A percentile compares a stretch with the other conserved stretches of the same genome.
Conservation (phyloP, 148 eudicot genomes). For the Heliamphora exappendiculata region DNA sequence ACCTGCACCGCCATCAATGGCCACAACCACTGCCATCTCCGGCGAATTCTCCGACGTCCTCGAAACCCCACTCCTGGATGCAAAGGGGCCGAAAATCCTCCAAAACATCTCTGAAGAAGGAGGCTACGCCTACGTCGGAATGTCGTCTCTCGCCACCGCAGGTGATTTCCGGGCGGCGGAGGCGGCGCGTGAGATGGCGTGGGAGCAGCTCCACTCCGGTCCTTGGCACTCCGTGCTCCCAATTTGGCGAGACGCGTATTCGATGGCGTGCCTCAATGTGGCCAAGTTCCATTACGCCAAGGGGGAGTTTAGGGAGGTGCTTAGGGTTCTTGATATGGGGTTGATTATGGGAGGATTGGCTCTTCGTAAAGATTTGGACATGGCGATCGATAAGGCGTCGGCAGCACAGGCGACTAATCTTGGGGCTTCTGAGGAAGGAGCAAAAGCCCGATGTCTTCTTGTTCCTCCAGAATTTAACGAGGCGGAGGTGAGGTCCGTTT, state of each 20-base stretch:
- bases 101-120: slow-evolving; percentile 54
- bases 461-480: slow-evolving; percentile 26
- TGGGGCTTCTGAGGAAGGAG: slow-evolving; percentile 14
- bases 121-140: slow-evolving; percentile 66
- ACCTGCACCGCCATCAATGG: background rate
- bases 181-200: slow-evolving; percentile 89
- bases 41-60: slow-evolving; percentile 16
- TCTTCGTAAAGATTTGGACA: slow-evolving; percentile 48
- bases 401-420: slow-evolving; percentile 13
- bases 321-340: slow-evolving; percentile 74
- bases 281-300: slow-evolving; percentile 37
- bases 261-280: slow-evolving; percentile 76
- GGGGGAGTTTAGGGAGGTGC: slow-evolving; percentile 43
- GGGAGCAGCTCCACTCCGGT: slow-evolving; percentile 97
- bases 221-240: slow-evolving; percentile 85
- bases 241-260: slow-evolving; percentile 82
- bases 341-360: slow-evolving; percentile 82
- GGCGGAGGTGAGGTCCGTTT: slow-evolving; percentile 73
- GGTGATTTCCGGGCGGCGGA: slow-evolving; percentile 69
- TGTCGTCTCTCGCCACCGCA: slow-evolving; percentile 33
- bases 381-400: slow-evolving; percentile 33
- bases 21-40: background rate
- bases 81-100: slow-evolving; percentile 31
- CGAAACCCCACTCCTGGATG: slow-evolving; percentile 44
- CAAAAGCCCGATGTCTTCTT: slow-evolving; percentile 7